Base-by-base conservation (phyloP, 2,329 filamentous ascomycete species). In the Coniella lustricola region DNA sequence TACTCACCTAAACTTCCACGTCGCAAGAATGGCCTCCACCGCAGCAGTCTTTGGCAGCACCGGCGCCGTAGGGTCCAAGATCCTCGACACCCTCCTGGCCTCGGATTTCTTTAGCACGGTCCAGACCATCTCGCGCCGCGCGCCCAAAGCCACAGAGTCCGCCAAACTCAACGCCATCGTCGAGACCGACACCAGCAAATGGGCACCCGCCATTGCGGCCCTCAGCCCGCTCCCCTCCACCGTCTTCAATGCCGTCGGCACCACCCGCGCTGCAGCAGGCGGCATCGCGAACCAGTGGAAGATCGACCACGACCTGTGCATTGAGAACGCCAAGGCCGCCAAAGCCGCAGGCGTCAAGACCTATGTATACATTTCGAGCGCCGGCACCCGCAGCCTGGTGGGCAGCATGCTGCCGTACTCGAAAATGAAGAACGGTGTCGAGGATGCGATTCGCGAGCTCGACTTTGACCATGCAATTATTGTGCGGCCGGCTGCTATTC, bases 291-390 rank as follows among this genome's bases (percentile, higher is more conserved):
- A 83, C 53, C 91, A 96, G 68, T 85, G 88, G 70, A 86, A 87
- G 62, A 87, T 96, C 55, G 91, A 96, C 69, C 80, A 90, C 62
- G 89, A 93, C 61, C 73, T 95, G 38, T 95, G 95, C 66, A 66
- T 94, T 42, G 82, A 84, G 55, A 74, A 95, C 20, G 90, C 87
- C 3, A 76, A 77, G 52, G 82, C 85, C 0, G 88, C 90, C 37
- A 87, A 84, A 61, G 76, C 75, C 3, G 79, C 82, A 1, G 88
- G 88, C 32, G 77, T 80, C 10, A 80, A 80, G 56, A 84, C 84
- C 2, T 94, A 85, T 60, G 82, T 96, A 18, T 82, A 94, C 55
- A 75, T 95, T 48, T 90, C 85, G 1, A 74, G 76, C 18, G 69
- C 59, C 1, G 75, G 76, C 48, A 75, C 69, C 1, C 66, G 72